Percentiles rank a stretch among this genome's conserved stretches.
Conservation (phyloP, 768 basidiomycete species). For the Podaxis sp. region DNA sequence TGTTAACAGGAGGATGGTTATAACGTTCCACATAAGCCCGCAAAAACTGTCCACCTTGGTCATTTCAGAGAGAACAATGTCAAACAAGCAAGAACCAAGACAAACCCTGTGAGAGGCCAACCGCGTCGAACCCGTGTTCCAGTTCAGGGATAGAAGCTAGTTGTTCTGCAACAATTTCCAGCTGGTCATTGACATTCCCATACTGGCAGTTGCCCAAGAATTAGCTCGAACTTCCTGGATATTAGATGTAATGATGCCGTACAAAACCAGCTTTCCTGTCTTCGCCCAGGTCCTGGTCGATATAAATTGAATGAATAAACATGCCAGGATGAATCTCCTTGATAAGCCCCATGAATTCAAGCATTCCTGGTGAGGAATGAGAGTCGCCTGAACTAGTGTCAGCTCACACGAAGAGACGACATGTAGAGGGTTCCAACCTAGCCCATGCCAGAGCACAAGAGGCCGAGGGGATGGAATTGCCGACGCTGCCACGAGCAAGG, state of each 20-base stretch:
- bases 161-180: slow-evolving; percentile 63
- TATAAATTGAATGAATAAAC: slow-evolving; percentile 72
- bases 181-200: slow-evolving; percentile 73
- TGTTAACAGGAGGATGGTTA: slow-evolving; percentile 71
- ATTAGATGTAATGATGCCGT: slow-evolving; percentile 28
- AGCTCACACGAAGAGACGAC: slow-evolving; percentile 16
- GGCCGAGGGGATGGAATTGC: slow-evolving; percentile 36
- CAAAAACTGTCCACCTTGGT: slow-evolving; percentile 76
- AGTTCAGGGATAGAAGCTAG: slow-evolving; percentile 64
- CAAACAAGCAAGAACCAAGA: slow-evolving; percentile 4
- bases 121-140: slow-evolving; percentile 72
- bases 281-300: slow-evolving; percentile 57
- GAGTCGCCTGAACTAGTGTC: slow-evolving; percentile 64
- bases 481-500: slow-evolving; percentile 2
- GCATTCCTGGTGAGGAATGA: slow-evolving; percentile 70
- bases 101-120: slow-evolving; percentile 83
- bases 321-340: slow-evolving; percentile 69
- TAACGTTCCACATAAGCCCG: slow-evolving; percentile 80
- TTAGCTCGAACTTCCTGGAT: neutral
- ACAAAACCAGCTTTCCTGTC: slow-evolving; percentile 76
- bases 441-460: slow-evolving; percentile 76
- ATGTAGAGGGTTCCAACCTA: slow-evolving; percentile 34
- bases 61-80: neutral
- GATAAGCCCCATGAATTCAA: slow-evolving; percentile 58
- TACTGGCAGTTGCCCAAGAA: slow-evolving; percentile 45